Evolutionary conservation across 1,284 basidiomycete genomes (phyloP), one percentile per base, ranked within the genome.

Genomic region (Ganoderma sp.): DNA sequence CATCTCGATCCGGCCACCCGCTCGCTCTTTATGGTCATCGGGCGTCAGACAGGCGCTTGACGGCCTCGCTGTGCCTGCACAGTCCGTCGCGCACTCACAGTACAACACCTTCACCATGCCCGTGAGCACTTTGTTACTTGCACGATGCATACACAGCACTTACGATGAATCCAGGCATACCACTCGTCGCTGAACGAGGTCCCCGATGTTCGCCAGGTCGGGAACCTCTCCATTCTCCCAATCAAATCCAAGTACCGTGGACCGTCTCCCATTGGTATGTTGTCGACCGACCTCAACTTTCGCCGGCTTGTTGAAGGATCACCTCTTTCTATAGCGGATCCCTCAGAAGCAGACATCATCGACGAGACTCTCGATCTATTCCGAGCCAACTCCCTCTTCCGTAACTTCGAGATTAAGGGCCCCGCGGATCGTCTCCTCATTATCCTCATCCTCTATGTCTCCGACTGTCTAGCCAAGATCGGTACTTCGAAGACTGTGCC

Each of bases 321-420:
- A 7, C n/a, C 37, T 28, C 3, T 17, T 25, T 5, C 17, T 25
- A 2, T 75, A 90, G 95, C 93, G 73, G 94, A 97, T 79, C 85
- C 90, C 0, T 87, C 88, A 14, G 84, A 90, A 71, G 87, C 89
- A 52, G 98, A 99, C 80, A 96, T 99, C 75, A 88, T 99, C 73
- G 97, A 99, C 81, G 98, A 99, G 83, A 91, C 96, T 3, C 85
- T 99, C 65, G 95, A 98, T 82, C 90, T 99, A 67, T 99, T 99
- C 84, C 93, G 98, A 63, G 97, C 98, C 78, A 99, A 99, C 83
- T 98, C 96, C 59, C 91, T 99, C 71, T 99, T 99, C 84, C 93
- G 98, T 78, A 99, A 99, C 85, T 99, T 99, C 79, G 98, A 99
- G 85, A 99, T 99, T 89, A 98, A 99, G 82, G 95, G 98, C 34